phyloP scores from a whole-genome alignment of 2,329 filamentous ascomycete species.

The Fusarium longipes region DNA sequence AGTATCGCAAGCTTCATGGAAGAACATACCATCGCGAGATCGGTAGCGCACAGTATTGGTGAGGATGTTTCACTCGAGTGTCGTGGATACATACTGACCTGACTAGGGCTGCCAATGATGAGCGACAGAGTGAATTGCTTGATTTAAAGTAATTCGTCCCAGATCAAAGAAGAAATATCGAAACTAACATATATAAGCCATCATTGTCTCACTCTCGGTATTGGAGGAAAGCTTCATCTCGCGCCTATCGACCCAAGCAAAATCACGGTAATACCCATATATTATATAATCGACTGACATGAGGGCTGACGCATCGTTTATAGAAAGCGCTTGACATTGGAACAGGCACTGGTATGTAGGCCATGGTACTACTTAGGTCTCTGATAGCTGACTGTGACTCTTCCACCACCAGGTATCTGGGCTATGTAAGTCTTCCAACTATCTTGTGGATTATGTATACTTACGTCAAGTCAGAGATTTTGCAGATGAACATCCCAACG shows the following conservation, averaged over 20 bases:
- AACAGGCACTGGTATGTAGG: conserved; percentile 12
- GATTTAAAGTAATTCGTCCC: conserved; percentile 2
- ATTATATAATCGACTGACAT: too few relatives aligned
- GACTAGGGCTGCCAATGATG: conserved; percentile 8
- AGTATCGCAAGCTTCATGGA: conserved; percentile 22
- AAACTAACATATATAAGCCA: neutral
- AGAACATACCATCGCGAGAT: conserved; percentile 21
- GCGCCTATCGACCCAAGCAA: conserved; percentile 11
- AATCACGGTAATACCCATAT: conserved; percentile 5
- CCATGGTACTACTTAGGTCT: fast-evolving
- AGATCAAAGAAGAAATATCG: fast-evolving
- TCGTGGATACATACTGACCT: neutral
- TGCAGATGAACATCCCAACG: conserved; percentile 6
- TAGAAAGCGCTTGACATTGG: conserved; percentile 21
- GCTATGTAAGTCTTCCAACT: neutral
- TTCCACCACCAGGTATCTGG: conserved; percentile 1
- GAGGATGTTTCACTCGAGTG: neutral
- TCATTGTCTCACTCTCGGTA: conserved; percentile 8
- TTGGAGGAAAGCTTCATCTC: conserved; percentile 12
- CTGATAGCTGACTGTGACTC: neutral
- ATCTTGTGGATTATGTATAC: fast-evolving
- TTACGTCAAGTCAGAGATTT: neutral
- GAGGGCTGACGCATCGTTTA: neutral
- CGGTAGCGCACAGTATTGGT: conserved; percentile 21
- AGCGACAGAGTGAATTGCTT: conserved; percentile 12